Conservation (phyloP, 257 asterid species). For the Eustoma russellianum region DNA sequence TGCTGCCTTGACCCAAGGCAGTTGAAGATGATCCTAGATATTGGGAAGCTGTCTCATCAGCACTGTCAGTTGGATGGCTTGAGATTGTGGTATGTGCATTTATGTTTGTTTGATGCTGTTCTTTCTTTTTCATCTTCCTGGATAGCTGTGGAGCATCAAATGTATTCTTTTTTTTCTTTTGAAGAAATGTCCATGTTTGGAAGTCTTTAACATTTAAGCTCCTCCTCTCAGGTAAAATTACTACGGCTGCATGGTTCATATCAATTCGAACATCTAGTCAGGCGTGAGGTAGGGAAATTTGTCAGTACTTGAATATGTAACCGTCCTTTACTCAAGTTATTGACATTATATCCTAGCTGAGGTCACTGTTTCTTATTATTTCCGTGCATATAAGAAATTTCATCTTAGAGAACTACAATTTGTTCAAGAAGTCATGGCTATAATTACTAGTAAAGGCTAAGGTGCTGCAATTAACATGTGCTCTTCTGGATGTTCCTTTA, state of each 20-base stretch:
- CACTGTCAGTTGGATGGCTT: conserved; percentile 93
- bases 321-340: too few species aligned
- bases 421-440: too few species aligned
- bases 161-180: too few species aligned
- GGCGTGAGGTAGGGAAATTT: conserved; percentile 58
- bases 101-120: neutral
- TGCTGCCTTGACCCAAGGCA: conserved; percentile 29
- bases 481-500: too few species aligned
- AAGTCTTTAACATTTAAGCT: neutral
- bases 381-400: neutral
- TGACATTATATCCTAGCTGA: too few species aligned
- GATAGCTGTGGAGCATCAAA: neutral
- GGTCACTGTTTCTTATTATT: neutral
- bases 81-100: conserved; percentile 61
- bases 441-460: too few species aligned
- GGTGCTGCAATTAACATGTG: too few species aligned
- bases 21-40: conserved; percentile 82
- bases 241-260: conserved; percentile 92
- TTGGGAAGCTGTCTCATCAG: conserved; percentile 85
- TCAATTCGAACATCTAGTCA: conserved; percentile 66
- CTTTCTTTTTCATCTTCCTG: neutral
- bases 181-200: neutral
- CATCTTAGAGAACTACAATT: too few species aligned
- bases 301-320: neutral
- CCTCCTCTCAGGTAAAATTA: conserved; percentile 57